These are phyloP conservation scores for Graphilbum ipis-grandicollis DNA, from an alignment of 2,329 filamentous ascomycete species.

Conservation along the genomic window DNA sequence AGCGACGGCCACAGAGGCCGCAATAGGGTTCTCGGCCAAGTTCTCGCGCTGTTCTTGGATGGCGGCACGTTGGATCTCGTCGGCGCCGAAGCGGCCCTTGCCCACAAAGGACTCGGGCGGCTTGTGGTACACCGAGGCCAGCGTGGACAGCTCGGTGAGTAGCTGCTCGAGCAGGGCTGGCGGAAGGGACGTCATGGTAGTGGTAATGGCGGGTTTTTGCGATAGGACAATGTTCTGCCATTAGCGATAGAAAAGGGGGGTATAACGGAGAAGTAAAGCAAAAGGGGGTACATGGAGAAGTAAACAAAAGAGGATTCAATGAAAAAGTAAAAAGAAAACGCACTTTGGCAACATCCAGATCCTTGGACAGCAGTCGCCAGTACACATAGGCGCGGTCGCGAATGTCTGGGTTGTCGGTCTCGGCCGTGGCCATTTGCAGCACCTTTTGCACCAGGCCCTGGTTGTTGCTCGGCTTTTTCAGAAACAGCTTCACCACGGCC, in stretches of 20 bases:
- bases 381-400: conserved; percentile 95
- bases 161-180: conserved; percentile 72
- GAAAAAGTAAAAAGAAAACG: conserved; percentile 6
- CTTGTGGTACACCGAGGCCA: conserved; percentile 97
- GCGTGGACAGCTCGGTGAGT: conserved; percentile 78
- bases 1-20: conserved; percentile 58
- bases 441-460: conserved; percentile 90
- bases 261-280: neutral
- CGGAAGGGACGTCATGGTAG: conserved; percentile 82
- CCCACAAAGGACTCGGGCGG: conserved; percentile 96
- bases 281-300: neutral
- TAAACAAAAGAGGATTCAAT: neutral
- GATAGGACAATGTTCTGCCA: conserved; percentile 69
- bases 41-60: conserved; percentile 94
- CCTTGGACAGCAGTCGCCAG: conserved; percentile 88
- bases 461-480: conserved; percentile 88
- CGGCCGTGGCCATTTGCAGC: conserved; percentile 76
- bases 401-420: conserved; percentile 96
- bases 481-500: conserved; percentile 89
- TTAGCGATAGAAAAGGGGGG: neutral
- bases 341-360: conserved; percentile 78
- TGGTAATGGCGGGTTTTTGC: conserved; percentile 83
- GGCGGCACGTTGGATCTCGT: conserved; percentile 84
- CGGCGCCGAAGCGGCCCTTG: conserved; percentile 82
- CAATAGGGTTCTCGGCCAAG: conserved; percentile 83